Evolutionary conservation across 2,329 filamentous ascomycete genomes (phyloP), one percentile per base, ranked within the genome.

Genomic region (Ramularia endophylla): DNA sequence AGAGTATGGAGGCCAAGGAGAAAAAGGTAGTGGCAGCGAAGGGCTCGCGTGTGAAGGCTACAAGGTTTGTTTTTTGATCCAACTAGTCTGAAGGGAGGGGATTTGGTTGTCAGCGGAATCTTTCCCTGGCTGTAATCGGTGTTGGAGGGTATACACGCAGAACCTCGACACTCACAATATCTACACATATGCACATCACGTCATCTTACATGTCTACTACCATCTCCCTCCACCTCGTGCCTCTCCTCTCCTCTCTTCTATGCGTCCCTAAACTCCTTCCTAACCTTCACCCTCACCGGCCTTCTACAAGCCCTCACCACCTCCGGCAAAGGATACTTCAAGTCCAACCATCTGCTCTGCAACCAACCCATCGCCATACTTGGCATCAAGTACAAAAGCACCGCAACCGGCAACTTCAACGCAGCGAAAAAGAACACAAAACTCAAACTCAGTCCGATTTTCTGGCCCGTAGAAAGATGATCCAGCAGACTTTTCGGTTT

Each of bases 361-460:
- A 60, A 17, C 12, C 38, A 37, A 5, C 43, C 50, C 2, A 50
- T 32, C 4, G 37, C 17, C 13, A 52, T 27, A 30, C 44, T 56
- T 3, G 53, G 38, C 4, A 60, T 35, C 16, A 61, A 62, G 38
- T 70, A 71, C n/a, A 69, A 51, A 48, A 68, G 45, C n/a, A 71
- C 41, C 2, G 56, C 67, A 11, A 62, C 60, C 1, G 68, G 68
- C 4, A 69, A 40, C 4, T 64, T 35, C 33, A 63, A 52, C 13
- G 59, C 56, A 1, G 64, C 27, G 1, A 62, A 53, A 5, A 56
- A 57, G 25, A 69, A 60, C 0, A 33, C 32, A 9, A 36, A 28
- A 13, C 7, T 31, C 22, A 22, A 17, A 7, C 36, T 19, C 16
- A 30, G 31, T 36, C 25, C 28, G 16, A 8, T 5, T 34, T 30